These are phyloP conservation scores for Micractinium conductrix DNA, from an alignment of 139 green algal genomes.

Conservation along the genomic window DNA sequence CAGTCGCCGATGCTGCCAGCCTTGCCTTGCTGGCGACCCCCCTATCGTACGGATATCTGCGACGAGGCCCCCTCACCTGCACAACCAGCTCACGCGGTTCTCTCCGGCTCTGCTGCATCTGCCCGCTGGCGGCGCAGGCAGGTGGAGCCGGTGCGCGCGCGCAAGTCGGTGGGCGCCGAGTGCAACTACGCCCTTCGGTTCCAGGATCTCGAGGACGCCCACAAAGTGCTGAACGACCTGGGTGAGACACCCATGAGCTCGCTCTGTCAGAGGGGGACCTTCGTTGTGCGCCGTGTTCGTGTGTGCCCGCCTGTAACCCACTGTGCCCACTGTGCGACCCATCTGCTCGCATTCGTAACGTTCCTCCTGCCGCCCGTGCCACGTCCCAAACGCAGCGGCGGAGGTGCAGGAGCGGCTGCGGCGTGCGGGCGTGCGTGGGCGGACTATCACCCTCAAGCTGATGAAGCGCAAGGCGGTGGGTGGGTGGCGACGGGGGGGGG, in stretches of 20 bases:
- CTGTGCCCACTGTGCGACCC: too few species aligned
- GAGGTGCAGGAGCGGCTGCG: conserved; percentile 55
- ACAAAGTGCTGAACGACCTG: conserved; percentile 70
- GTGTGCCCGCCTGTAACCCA: too few species aligned
- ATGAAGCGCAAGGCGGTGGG: conserved; percentile 72
- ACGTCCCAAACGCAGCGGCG: background rate
- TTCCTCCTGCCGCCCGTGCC: background rate
- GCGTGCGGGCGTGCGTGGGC: conserved; percentile 54
- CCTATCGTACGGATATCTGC: too few species aligned
- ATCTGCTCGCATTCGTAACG: too few species aligned
- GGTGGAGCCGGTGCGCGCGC: conserved; percentile 53
- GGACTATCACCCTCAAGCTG: conserved; percentile 84
- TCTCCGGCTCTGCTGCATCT: background rate
- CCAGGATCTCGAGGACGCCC: conserved; percentile 55
- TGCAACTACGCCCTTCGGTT: conserved; percentile 96
- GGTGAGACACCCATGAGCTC: too few species aligned
- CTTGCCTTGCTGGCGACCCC: too few species aligned
- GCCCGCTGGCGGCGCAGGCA: conserved; percentile 16
- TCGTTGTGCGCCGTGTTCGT: too few species aligned
- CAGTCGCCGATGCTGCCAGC: too few species aligned
- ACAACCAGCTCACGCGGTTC: too few species aligned
- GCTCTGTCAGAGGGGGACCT: too few species aligned
- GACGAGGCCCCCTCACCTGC: too few species aligned
- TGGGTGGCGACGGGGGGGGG: too few species aligned
- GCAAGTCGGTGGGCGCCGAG: conserved; percentile 85